phyloP scores from a whole-genome alignment of 202 grass and related monocot species.

The Tripidium arundinaceum region DNA sequence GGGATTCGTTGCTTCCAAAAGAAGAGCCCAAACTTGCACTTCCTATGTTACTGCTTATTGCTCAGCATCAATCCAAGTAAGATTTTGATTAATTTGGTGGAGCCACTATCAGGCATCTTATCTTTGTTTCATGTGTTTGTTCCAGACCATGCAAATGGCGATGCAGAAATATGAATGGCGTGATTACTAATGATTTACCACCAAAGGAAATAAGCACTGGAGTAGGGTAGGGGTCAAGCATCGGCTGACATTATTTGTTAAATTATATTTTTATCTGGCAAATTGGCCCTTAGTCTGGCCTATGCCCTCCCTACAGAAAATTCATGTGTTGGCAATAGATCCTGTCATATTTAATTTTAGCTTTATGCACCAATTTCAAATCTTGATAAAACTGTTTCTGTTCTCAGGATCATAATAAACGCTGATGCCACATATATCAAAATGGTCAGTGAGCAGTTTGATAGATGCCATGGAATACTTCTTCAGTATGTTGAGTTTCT shows the following conservation, averaged over 20 bases:
- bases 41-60: constrained; percentile 90
- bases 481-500: constrained; percentile 98
- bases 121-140: constrained; percentile 1
- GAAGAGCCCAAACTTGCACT: constrained; percentile 91
- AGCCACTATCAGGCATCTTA: neutral
- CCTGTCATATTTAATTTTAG: constrained; percentile 31
- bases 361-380: constrained; percentile 18
- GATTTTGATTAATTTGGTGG: constrained; percentile 12
- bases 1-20: constrained; percentile 78
- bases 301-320: neutral
- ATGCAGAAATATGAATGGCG: neutral
- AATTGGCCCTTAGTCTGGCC: neutral
- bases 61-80: constrained; percentile 92
- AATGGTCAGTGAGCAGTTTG: constrained; percentile 99
- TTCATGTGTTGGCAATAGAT: neutral
- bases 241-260: neutral
- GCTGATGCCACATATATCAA: constrained; percentile 94
- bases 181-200: neutral
- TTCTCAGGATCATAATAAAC: constrained; percentile 75
- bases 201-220: neutral
- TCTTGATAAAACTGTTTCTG: constrained; percentile 16
- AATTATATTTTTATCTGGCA: neutral
- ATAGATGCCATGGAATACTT: constrained; percentile 93
- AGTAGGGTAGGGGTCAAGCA: neutral
- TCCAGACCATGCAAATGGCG: neutral